Evolutionary conservation across 352 stramenopile species (phyloP).

Genomic region (Nothophytophthora sp.): DNA sequence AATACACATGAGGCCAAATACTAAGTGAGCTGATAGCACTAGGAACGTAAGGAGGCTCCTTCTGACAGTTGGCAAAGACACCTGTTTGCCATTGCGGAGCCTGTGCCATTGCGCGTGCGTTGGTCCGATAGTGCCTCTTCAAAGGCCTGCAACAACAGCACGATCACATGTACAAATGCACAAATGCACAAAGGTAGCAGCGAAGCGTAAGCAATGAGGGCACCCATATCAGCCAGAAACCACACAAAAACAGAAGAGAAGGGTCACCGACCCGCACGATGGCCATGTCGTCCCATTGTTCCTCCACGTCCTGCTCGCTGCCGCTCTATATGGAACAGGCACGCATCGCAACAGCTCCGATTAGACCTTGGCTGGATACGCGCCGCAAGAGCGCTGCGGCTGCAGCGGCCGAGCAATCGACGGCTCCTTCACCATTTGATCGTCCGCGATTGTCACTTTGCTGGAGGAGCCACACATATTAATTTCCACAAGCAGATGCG

Average conservation of each 20-base stretch:
- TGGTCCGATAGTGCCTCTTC: constrained; percentile 66
- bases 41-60: no score
- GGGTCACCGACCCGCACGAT: constrained; percentile 70
- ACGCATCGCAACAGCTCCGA: not conserved
- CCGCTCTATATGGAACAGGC: constrained; percentile 32
- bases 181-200: constrained; percentile 1
- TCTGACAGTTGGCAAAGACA: constrained; percentile 14
- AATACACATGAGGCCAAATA: not conserved
- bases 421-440: no score
- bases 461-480: no score
- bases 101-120: constrained; percentile 22
- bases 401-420: no score
- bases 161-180: constrained; percentile 4
- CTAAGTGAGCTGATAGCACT: not conserved
- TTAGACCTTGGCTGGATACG: not conserved
- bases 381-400: not conserved
- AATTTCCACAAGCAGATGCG: no score
- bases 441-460: no score
- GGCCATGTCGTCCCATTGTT: constrained; percentile 84
- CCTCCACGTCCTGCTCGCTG: constrained; percentile 49
- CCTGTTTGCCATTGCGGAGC: constrained; percentile 11
- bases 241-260: no score
- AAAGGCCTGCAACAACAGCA: constrained; percentile 48
- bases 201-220: no score
- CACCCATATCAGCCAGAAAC: no score